These are phyloP conservation scores for Russula foetens DNA, from an alignment of 768 basidiomycete species.

Conservation along the genomic window DNA sequence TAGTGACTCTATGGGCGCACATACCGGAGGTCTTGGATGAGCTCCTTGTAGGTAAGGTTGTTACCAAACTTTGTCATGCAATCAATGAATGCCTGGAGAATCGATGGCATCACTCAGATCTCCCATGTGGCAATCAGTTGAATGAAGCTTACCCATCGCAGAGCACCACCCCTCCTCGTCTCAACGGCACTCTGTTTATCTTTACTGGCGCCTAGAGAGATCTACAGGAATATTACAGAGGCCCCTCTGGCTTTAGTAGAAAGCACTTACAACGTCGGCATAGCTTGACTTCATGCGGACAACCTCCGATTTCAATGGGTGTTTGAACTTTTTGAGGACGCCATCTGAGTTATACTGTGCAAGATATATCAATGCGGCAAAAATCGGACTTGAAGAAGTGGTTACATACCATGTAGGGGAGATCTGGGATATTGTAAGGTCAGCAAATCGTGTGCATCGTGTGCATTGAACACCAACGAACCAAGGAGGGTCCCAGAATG, in stretches of 20 bases:
- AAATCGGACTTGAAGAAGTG: not conserved
- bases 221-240: not conserved
- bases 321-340: not conserved
- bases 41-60: not conserved
- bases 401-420: not conserved
- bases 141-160: not conserved
- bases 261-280: not conserved
- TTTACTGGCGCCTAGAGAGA: not conserved
- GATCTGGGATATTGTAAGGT: not conserved
- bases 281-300: not conserved
- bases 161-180: not conserved
- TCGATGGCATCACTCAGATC: not conserved
- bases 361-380: not conserved
- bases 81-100: not conserved
- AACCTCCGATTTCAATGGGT: not conserved
- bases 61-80: not conserved
- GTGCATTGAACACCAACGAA: not conserved
- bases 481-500: constrained; percentile 1
- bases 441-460: not conserved
- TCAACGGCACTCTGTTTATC: not conserved
- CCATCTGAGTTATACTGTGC: not conserved
- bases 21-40: not conserved
- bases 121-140: too few relatives aligned
- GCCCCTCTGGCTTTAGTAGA: too few relatives aligned
- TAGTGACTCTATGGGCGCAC: not conserved